Evolutionary conservation across 495 filamentous ascomycete species (phyloP).

Genomic region (Neohortaea acidophila): DNA sequence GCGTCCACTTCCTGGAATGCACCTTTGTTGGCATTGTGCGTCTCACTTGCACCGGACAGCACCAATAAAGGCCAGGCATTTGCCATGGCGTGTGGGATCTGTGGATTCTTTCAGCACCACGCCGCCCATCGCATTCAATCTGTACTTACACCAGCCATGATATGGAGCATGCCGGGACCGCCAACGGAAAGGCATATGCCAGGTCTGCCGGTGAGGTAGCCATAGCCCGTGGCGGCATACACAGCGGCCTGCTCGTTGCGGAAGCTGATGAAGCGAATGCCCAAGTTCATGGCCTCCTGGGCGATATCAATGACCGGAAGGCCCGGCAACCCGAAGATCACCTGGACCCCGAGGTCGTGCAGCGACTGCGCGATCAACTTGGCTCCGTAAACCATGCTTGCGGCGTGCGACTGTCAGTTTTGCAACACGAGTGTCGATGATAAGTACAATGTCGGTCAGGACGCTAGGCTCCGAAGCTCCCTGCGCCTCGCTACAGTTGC

Average conservation of each 20-base stretch:
- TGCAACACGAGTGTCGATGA: no score
- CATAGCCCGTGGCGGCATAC: slow-evolving; percentile 50
- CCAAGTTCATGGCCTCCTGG: slow-evolving; percentile 45
- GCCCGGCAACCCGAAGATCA: slow-evolving; percentile 51
- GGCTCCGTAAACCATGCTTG: slow-evolving; percentile 31
- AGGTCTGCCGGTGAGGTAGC: slow-evolving; percentile 46
- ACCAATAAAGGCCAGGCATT: slow-evolving; percentile 47
- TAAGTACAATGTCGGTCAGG: no score
- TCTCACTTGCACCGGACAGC: slow-evolving; percentile 43
- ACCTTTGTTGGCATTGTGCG: slow-evolving; percentile 38
- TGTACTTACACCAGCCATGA: slow-evolving; percentile 39
- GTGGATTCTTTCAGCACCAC: background rate
- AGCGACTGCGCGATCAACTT: slow-evolving; percentile 43
- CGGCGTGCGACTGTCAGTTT: no score
- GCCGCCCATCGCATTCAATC: background rate
- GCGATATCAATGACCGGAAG: slow-evolving; percentile 52
- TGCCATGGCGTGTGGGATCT: slow-evolving; percentile 20
- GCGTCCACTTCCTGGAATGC: slow-evolving; percentile 51
- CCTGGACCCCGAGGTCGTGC: slow-evolving; percentile 38
- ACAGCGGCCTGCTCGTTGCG: slow-evolving; percentile 51
- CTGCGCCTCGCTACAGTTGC: no score
- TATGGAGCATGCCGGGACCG: slow-evolving; percentile 49
- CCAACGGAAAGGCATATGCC: slow-evolving; percentile 51
- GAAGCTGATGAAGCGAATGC: slow-evolving; percentile 51
- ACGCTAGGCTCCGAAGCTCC: no score